Evolutionary conservation across 1,139 yeast species (phyloP), one percentile per base, ranked within the genome.

Genomic region (Chernovozyma aurita): DNA sequence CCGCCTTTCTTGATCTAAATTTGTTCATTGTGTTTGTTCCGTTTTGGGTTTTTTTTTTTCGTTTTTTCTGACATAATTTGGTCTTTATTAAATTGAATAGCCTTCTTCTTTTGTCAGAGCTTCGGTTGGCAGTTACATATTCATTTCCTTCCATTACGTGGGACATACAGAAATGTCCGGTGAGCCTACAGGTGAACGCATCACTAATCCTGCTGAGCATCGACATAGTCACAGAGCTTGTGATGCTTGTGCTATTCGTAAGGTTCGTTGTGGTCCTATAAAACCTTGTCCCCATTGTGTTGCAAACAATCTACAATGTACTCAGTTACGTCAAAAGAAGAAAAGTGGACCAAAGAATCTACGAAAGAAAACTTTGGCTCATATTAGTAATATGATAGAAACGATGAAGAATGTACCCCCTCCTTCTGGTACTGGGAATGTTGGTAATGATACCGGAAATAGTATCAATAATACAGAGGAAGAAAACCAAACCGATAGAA

Each of bases 181-280:
- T n/a, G n/a, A n/a, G n/a, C n/a, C n/a, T n/a, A n/a, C n/a, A n/a
- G n/a, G n/a, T n/a, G n/a, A n/a, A n/a, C n/a, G n/a, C n/a, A n/a
- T n/a, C n/a, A n/a, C n/a, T n/a, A n/a, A n/a, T n/a, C n/a, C 22
- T 20, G 6, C 9, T 20, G 22, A 20, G 9, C 22, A 7, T 9
- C 22, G 22, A 26, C 28, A 29, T 15, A 29, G 29, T 11, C 14
- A 13, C 12, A 22, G 65, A 35, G 66, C 75, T 8, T 69, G 75
- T 43, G 75, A 69, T 44, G 73, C 70, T 6, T 69, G 75, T 50
- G 66, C 73, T 16, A 55, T 65, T 15, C 45, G 73, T 26, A 69
- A 69, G 46, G 68, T 67, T 25, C 61, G 61, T 39, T 69, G 75
- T 48, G 72, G 65, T 37, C 53, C 52, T 20, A 45, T 44, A 28